These are phyloP conservation scores for Sporobolomyces roseus DNA, from an alignment of 768 basidiomycete species.

Conservation along the genomic window DNA sequence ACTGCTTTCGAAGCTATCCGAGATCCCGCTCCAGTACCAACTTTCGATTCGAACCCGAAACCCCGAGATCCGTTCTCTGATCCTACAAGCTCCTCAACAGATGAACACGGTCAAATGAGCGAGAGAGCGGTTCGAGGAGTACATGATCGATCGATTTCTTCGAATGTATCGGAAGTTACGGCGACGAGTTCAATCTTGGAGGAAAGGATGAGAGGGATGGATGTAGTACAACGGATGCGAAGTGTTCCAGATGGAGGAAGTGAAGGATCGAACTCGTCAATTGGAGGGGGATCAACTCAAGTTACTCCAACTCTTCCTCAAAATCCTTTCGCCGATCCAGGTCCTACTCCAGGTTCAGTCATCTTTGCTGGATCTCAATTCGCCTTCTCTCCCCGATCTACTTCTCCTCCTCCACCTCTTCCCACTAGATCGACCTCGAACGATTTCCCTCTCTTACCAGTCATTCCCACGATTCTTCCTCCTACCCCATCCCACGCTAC, in stretches of 20 bases:
- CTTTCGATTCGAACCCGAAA: too few species aligned
- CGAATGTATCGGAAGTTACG: slow-evolving; percentile 22
- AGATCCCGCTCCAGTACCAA: slow-evolving; percentile 28
- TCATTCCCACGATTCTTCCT: slow-evolving; percentile 12
- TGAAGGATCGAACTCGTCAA: background rate
- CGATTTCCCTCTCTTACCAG: background rate
- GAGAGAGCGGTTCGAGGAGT: background rate
- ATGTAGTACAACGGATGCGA: slow-evolving; percentile 35
- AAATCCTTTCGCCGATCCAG: slow-evolving; percentile 22
- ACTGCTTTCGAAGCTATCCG: slow-evolving; percentile 28
- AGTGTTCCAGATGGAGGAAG: slow-evolving; percentile 11
- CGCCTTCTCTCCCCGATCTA: background rate
- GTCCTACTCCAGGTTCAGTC: background rate
- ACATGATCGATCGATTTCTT: slow-evolving; percentile 25
- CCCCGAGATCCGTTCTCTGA: slow-evolving; percentile 34
- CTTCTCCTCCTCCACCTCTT: background rate
- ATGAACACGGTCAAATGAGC: slow-evolving; percentile 14
- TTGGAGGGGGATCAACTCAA: slow-evolving; percentile 8
- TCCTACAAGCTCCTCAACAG: background rate
- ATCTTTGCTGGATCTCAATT: slow-evolving; percentile 13
- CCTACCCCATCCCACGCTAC: slow-evolving; percentile 2
- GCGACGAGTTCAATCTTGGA: slow-evolving; percentile 34
- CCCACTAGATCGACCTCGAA: background rate
- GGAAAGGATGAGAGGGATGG: slow-evolving; percentile 35
- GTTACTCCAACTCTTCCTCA: slow-evolving; percentile 11